Percentiles rank a stretch among this genome's conserved stretches.
Evolutionary conservation across 805 yeast genomes (phyloP).

Genomic region (Diddensiella santjacobensis): DNA sequence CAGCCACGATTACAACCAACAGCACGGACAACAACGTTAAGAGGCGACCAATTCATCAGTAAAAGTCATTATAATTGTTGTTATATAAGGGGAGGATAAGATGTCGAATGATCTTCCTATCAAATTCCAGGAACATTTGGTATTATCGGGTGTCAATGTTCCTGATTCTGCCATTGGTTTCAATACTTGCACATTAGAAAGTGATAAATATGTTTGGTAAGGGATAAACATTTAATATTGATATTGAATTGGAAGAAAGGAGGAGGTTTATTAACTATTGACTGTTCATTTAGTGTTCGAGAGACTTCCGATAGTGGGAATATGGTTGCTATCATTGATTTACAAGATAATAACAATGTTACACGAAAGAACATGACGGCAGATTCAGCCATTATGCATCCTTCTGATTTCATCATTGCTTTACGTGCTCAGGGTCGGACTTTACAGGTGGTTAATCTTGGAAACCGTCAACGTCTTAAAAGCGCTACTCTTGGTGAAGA

Average conservation of each 20-base stretch:
- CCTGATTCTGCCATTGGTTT: conserved; percentile 82
- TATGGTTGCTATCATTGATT: conserved; percentile 84
- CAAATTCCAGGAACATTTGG: conserved; percentile 93
- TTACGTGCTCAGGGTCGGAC: conserved; percentile 96
- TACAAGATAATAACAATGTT: conserved; percentile 71
- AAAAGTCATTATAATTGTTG: no score
- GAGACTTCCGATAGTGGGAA: conserved; percentile 51
- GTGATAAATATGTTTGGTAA: conserved; percentile 85
- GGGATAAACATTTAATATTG: conserved; percentile 18
- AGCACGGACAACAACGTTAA: no score
- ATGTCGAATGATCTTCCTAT: conserved; percentile 60
- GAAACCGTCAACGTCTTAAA: conserved; percentile 82
- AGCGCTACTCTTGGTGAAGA: conserved; percentile 83
- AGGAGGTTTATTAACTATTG: neutral
- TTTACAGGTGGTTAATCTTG: conserved; percentile 87
- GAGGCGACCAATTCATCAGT: no score
- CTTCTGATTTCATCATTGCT: conserved; percentile 81
- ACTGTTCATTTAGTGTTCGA: conserved; percentile 32
- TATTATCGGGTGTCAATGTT: conserved; percentile 81
- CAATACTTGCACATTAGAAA: conserved; percentile 90
- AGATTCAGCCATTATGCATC: conserved; percentile 96
- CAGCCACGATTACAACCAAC: conserved; percentile 1
- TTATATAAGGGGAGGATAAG: neutral
- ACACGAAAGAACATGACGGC: conserved; percentile 94
- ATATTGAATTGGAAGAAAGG: neutral